Evolutionary conservation across 441 rosid genomes (phyloP).

Genomic region (Erodium moschatum): DNA sequence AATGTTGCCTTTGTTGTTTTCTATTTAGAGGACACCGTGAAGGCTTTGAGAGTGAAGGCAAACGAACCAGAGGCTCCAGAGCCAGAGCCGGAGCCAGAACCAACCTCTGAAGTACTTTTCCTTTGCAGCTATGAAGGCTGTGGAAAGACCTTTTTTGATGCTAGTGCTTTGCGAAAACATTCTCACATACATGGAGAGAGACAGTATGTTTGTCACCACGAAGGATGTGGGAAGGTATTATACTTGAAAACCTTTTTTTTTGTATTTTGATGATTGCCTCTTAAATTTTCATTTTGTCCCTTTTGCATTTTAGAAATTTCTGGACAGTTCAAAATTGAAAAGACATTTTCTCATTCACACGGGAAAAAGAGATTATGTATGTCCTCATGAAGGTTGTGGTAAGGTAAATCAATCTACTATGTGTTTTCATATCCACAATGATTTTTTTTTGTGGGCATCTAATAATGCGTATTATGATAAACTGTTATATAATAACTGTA

Average conservation of each 20-base stretch:
- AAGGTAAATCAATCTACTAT: conserved; percentile 51
- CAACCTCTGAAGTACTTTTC: conserved; percentile 85
- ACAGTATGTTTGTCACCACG: conserved; percentile 70
- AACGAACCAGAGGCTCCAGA: conserved; percentile 47
- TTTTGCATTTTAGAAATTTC: conserved; percentile 65
- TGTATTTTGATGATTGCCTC: no score
- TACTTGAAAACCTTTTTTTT: background rate
- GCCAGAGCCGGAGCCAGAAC: conserved; percentile 81
- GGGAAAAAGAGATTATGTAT: conserved; percentile 70
- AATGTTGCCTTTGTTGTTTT: conserved; percentile 1
- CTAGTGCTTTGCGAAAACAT: conserved; percentile 83
- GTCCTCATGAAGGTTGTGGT: conserved; percentile 96
- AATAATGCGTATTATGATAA: background rate
- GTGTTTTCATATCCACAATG: background rate
- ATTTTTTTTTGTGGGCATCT: no score
- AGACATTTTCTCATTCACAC: conserved; percentile 89
- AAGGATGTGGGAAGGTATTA: conserved; percentile 80
- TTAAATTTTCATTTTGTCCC: conserved; percentile 8
- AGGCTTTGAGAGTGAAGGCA: conserved; percentile 53
- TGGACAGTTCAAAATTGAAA: conserved; percentile 95
- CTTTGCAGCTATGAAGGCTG: conserved; percentile 93
- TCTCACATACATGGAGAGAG: conserved; percentile 94
- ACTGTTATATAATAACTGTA: conserved; percentile 27
- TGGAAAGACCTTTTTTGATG: conserved; percentile 86
- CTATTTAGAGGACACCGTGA: conserved; percentile 51